Percentiles rank a stretch among this genome's conserved stretches.
Conservation (phyloP, 306 rosid species). For the Acacia confusa region DNA sequence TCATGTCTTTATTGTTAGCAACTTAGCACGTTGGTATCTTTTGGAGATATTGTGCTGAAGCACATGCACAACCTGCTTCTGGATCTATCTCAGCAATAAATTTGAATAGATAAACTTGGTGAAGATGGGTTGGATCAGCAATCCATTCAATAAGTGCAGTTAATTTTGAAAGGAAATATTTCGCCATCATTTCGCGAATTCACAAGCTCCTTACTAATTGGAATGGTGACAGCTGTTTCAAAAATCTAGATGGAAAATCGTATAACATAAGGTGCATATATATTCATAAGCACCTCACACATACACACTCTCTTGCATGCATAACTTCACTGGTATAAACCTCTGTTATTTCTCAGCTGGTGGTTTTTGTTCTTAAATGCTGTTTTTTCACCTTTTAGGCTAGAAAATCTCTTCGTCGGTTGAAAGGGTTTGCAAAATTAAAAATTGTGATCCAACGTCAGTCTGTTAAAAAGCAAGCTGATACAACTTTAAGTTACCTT, state of each 20-base stretch:
- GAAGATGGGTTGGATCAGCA: not conserved
- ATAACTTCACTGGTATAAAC: not conserved
- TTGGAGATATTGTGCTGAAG: too few relatives aligned
- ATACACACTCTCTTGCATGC: not conserved
- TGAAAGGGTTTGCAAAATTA: constrained; percentile 62
- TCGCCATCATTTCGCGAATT: not conserved
- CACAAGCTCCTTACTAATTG: not conserved
- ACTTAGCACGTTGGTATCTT: too few relatives aligned
- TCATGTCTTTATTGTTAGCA: too few relatives aligned
- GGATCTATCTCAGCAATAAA: not conserved
- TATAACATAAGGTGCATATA: not conserved
- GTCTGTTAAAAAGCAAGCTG: constrained; percentile 58
- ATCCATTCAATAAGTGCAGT: not conserved
- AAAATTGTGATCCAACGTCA: constrained; percentile 42
- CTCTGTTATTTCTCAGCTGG: not conserved
- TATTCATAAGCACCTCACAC: not conserved
- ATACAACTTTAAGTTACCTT: constrained; percentile 56
- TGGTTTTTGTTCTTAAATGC: not conserved
- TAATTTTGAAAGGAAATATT: not conserved
- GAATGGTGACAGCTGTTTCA: not conserved
- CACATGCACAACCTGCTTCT: not conserved
- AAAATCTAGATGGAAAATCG: not conserved
- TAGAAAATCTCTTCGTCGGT: constrained; percentile 56
- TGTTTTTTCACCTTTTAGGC: constrained; percentile 47
- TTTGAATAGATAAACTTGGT: not conserved